Conservation (phyloP, 169 alveolate genomes). For the Babesia caballi region DNA sequence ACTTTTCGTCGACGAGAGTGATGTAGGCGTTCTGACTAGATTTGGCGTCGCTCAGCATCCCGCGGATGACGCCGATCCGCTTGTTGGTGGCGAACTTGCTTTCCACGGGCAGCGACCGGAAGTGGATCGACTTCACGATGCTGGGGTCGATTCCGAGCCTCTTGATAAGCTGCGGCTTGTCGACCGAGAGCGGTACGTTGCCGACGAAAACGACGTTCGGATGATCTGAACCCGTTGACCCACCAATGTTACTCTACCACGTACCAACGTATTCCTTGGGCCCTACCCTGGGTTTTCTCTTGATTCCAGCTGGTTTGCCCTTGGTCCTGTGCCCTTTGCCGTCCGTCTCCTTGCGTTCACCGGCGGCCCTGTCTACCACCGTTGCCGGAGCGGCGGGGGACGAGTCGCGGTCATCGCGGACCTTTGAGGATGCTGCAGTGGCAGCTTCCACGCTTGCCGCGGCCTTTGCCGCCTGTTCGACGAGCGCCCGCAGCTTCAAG, state of each 20-base stretch:
- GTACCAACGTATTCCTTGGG: conserved; percentile 15
- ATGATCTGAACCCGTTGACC: conserved; percentile 19
- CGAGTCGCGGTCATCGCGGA: too few relatives aligned
- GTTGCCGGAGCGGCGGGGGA: too few relatives aligned
- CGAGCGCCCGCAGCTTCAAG: conserved; percentile 4
- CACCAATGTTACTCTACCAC: not conserved
- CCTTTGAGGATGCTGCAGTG: too few relatives aligned
- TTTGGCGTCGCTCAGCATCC: conserved; percentile 61
- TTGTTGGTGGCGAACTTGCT: conserved; percentile 65
- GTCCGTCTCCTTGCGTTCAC: too few relatives aligned
- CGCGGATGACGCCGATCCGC: conserved; percentile 55
- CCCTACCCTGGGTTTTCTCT: not conserved
- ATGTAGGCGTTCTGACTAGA: conserved; percentile 60
- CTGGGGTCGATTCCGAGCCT: conserved; percentile 59
- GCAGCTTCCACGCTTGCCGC: not conserved
- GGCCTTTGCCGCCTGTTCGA: conserved; percentile 1
- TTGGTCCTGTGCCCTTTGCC: not conserved
- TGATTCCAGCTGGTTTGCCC: not conserved
- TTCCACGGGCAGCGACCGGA: conserved; percentile 53
- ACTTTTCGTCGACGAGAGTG: conserved; percentile 40
- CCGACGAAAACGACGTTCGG: conserved; percentile 63
- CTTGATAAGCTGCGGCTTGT: conserved; percentile 63
- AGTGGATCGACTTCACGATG: conserved; percentile 56
- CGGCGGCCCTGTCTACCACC: too few relatives aligned
- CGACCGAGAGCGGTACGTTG: conserved; percentile 66